These are phyloP conservation scores for Nectriaceae sp. DNA, from an alignment of 2,329 filamentous ascomycete genomes.

Conservation along the genomic window DNA sequence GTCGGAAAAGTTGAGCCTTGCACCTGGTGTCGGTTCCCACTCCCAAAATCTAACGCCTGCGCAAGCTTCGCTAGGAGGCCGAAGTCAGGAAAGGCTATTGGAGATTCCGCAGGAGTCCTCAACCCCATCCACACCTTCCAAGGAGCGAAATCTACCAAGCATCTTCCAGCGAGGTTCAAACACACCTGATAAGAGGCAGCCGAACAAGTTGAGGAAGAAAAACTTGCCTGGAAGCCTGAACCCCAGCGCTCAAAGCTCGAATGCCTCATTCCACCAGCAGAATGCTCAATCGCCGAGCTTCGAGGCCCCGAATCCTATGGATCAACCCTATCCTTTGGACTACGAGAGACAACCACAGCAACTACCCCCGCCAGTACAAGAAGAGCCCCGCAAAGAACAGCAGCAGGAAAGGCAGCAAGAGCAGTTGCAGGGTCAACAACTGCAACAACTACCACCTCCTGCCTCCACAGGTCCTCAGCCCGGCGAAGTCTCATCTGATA, in stretches of 20 bases:
- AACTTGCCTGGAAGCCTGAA: constrained; percentile 74
- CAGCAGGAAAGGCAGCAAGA: not conserved
- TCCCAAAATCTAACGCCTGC: constrained; percentile 26
- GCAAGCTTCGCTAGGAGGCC: constrained; percentile 36
- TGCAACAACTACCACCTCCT: constrained; percentile 18
- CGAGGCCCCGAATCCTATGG: constrained; percentile 50
- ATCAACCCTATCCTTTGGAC: constrained; percentile 31
- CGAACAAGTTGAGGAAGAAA: constrained; percentile 92
- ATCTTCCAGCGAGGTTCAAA: constrained; percentile 72
- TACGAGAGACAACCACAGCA: constrained; percentile 20
- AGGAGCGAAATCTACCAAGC: constrained; percentile 67
- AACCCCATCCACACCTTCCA: constrained; percentile 63
- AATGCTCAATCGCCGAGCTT: constrained; percentile 47
- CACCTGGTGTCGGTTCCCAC: constrained; percentile 28
- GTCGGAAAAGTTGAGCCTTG: constrained; percentile 31
- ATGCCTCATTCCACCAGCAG: constrained; percentile 65
- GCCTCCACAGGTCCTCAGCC: constrained; percentile 20
- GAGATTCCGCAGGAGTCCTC: constrained; percentile 42
- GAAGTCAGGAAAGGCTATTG: constrained; percentile 52
- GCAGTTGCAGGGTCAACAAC: constrained; percentile 14
- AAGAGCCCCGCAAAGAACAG: constrained; percentile 21
- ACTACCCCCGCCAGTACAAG: constrained; percentile 19
- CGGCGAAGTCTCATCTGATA: constrained; percentile 43
- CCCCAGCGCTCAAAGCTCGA: constrained; percentile 89
- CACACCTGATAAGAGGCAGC: constrained; percentile 66